A percentile compares a stretch with the other conserved stretches of the same genome.
These are phyloP conservation scores for Neostapfia colusana DNA, from an alignment of 176 grass and related monocot species.

Conservation along the genomic window DNA sequence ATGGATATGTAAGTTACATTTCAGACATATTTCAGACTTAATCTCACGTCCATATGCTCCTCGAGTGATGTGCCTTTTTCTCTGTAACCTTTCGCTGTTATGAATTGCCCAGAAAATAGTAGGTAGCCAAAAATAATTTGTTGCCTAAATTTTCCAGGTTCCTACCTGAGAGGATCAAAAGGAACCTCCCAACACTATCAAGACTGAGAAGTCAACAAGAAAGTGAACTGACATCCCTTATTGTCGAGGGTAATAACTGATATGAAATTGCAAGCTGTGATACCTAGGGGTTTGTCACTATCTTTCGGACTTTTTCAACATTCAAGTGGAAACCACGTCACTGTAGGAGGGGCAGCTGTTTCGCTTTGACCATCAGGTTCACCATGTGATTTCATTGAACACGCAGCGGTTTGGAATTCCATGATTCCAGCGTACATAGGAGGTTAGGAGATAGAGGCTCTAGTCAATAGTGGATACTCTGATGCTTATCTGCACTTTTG, in stretches of 20 bases:
- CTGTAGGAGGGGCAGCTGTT: conserved; percentile 22
- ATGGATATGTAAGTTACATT: conserved; percentile 62
- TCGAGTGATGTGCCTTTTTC: neutral
- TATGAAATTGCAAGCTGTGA: neutral
- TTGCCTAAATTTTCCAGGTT: conserved; percentile 53
- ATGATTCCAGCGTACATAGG: conserved; percentile 16
- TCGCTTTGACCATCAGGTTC: conserved; percentile 23
- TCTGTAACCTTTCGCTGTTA: neutral
- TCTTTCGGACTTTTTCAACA: neutral
- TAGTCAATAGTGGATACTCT: conserved; percentile 5
- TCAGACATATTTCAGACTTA: neutral
- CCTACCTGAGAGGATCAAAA: conserved; percentile 71
- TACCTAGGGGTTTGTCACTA: conserved; percentile 24
- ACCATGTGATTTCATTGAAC: neutral
- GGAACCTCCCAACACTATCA: conserved; percentile 54
- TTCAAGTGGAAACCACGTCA: neutral
- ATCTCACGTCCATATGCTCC: neutral
- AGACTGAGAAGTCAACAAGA: conserved; percentile 64
- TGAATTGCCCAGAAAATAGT: neutral
- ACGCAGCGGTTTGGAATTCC: neutral
- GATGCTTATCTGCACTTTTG: conserved; percentile 11
- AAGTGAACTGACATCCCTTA: conserved; percentile 76
- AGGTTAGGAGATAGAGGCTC: conserved; percentile 20
- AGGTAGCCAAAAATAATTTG: neutral
- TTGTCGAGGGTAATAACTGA: conserved; percentile 55